Percentiles rank a stretch among this genome's conserved stretches.
Evolutionary conservation across 2,329 filamentous ascomycete species (phyloP).

Genomic region (Furcasterigmium sp.): DNA sequence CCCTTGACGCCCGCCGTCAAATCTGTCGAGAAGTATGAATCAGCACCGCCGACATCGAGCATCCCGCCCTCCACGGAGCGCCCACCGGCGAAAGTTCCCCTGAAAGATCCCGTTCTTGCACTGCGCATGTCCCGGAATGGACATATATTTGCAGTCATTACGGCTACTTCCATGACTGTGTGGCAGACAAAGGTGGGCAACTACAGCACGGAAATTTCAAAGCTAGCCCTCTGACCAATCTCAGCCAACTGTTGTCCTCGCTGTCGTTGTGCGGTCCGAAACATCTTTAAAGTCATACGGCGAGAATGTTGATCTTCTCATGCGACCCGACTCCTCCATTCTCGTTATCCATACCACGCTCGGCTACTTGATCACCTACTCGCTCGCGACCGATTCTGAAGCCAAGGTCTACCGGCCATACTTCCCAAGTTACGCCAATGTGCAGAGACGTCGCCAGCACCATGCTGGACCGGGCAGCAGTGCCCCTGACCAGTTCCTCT

Average conservation of each 20-base stretch:
- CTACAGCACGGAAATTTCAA: not conserved
- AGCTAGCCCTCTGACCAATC: not conserved
- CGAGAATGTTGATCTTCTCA: slow-evolving; percentile 73
- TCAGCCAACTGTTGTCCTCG: slow-evolving; percentile 83
- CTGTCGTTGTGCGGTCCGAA: slow-evolving; percentile 75
- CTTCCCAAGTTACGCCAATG: slow-evolving; percentile 63
- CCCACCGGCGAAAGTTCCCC: slow-evolving; percentile 30
- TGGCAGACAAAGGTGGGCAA: slow-evolving; percentile 88
- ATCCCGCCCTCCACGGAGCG: slow-evolving; percentile 17
- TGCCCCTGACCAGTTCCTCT: slow-evolving; percentile 57
- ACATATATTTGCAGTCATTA: slow-evolving; percentile 82
- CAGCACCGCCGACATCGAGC: not conserved
- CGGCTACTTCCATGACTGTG: slow-evolving; percentile 76
- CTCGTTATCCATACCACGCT: slow-evolving; percentile 82
- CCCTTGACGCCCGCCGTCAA: slow-evolving; percentile 53
- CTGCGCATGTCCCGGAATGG: slow-evolving; percentile 74
- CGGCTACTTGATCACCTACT: slow-evolving; percentile 92
- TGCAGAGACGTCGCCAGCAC: slow-evolving; percentile 57
- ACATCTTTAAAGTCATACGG: slow-evolving; percentile 80
- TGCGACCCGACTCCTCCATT: slow-evolving; percentile 88
- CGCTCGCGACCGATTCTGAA: slow-evolving; percentile 76
- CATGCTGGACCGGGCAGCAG: slow-evolving; percentile 52
- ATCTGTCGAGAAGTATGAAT: slow-evolving; percentile 45
- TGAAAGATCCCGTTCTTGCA: slow-evolving; percentile 64
- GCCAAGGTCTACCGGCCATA: slow-evolving; percentile 80